Evolutionary conservation across 345 rosid species (phyloP).

Genomic region (Laguncularia racemosa): DNA sequence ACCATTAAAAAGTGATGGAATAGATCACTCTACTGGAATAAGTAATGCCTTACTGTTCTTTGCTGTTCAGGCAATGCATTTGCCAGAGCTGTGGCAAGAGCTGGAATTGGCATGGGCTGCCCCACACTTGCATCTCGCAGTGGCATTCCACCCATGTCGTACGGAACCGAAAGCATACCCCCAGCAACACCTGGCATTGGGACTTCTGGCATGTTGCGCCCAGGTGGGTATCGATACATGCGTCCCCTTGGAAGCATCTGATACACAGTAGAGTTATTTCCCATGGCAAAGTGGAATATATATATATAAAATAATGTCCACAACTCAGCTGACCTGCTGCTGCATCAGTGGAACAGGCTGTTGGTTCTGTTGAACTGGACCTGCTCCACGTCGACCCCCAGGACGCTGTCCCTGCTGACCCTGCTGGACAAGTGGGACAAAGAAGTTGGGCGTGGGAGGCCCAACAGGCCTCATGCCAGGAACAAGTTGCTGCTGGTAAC

Average conservation of each 20-base stretch:
- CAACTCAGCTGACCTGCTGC: slow-evolving; percentile 34
- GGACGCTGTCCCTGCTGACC: slow-evolving; percentile 66
- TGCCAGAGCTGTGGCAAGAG: slow-evolving; percentile 65
- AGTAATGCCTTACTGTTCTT: slow-evolving; percentile 36
- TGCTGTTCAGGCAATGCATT: slow-evolving; percentile 66
- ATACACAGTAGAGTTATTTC: background rate
- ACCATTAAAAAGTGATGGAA: too few species aligned
- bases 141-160: slow-evolving; percentile 54
- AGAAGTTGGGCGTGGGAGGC: slow-evolving; percentile 62
- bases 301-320: background rate
- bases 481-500: slow-evolving; percentile 78
- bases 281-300: background rate
- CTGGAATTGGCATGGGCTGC: slow-evolving; percentile 47
- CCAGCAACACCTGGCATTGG: slow-evolving; percentile 44
- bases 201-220: slow-evolving; percentile 50
- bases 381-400: slow-evolving; percentile 50
- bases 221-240: slow-evolving; percentile 54
- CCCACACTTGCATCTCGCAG: slow-evolving; percentile 40
- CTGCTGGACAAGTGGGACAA: slow-evolving; percentile 54
- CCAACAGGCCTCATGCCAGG: slow-evolving; percentile 82
- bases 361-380: slow-evolving; percentile 50
- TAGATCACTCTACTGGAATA: too few species aligned
- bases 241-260: slow-evolving; percentile 77
- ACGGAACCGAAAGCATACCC: slow-evolving; percentile 52
- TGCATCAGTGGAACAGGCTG: slow-evolving; percentile 59